Base-by-base conservation (phyloP, 495 filamentous ascomycete species). In the Xylaria scruposa region DNA sequence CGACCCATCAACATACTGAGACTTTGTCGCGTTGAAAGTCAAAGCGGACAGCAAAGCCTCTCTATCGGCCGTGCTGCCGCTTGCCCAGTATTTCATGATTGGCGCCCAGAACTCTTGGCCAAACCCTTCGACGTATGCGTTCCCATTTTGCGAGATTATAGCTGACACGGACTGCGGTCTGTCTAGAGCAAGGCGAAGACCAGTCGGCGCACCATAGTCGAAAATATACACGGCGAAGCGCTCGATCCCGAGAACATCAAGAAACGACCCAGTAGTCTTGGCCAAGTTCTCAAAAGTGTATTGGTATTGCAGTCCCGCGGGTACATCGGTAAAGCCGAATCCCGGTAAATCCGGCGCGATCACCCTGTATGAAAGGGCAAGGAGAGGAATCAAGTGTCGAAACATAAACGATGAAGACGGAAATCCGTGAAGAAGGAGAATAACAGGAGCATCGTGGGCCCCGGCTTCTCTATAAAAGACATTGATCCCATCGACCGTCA, bases 391-490 rank as follows among this genome's bases (percentile, higher is more conserved):
- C 9, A 91, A 76, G 72, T 89, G 82, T 53, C 88, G 88, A 75
- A 86, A 91, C 78, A 88, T 85, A 76, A 90, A 85, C 0, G 90
- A 91, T 4, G 89, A 90, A 10, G 85, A 83, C 0, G 89, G 90
- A 73, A 89, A 91, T 51, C 89, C 89, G 67, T 91, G 89, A 19
- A 92, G 86, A 42, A 92, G 85, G 62, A 91, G 84, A 31, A 91
- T 74, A 2, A 83, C 79, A 5, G 89, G 87, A 2, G 80, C 78
- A 68, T 75, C 62, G 59, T 73, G 59, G 4, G 78, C 72, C 4
- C 86, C 85, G 0, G 86, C 78, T 54, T 81, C 76, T 31, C 86
- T 86, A 76, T 90, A 91, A 78, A 92, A 91, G 72, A 88, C 74
- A 70, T 89, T 85, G 75, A 86, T 70, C 33, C 84, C 85, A 36